These are phyloP conservation scores for Ilyonectria robusta DNA, from an alignment of 2,329 filamentous ascomycete species.

Conservation along the genomic window DNA sequence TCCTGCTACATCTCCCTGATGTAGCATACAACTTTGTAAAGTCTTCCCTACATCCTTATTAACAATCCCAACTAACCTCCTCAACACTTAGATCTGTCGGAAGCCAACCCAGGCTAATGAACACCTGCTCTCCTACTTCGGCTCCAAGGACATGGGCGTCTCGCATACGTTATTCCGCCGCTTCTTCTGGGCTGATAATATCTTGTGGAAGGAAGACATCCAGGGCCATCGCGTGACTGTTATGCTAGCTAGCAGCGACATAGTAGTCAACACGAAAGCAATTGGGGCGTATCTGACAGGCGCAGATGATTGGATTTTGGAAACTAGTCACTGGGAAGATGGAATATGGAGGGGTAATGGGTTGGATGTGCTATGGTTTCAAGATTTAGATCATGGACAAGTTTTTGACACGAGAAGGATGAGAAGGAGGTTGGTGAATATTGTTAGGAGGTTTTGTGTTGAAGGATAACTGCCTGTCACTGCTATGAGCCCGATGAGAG, in stretches of 20 bases:
- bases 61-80: slow-evolving; percentile 23
- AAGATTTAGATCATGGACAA: slow-evolving; percentile 69
- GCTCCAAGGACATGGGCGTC: slow-evolving; percentile 70
- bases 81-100: slow-evolving; percentile 51
- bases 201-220: slow-evolving; percentile 72
- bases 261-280: slow-evolving; percentile 68
- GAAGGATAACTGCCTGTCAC: not conserved
- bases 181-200: slow-evolving; percentile 74
- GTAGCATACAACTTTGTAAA: slow-evolving; percentile 73
- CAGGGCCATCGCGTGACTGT: slow-evolving; percentile 60
- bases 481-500: not conserved
- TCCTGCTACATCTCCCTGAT: slow-evolving; percentile 72
- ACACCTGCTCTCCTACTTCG: slow-evolving; percentile 72
- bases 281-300: slow-evolving; percentile 66
- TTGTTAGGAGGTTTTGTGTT: slow-evolving; percentile 39
- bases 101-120: slow-evolving; percentile 66
- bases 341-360: slow-evolving; percentile 54
- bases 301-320: slow-evolving; percentile 43
- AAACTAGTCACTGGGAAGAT: slow-evolving; percentile 35
- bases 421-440: slow-evolving; percentile 51
- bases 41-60: slow-evolving; percentile 12
- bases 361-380: slow-evolving; percentile 68
- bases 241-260: slow-evolving; percentile 64
- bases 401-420: slow-evolving; percentile 59
- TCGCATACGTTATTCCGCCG: slow-evolving; percentile 69